phyloP scores from a whole-genome alignment of 805 yeast genomes.

The Groenewaldozyma salmanticensis region DNA sequence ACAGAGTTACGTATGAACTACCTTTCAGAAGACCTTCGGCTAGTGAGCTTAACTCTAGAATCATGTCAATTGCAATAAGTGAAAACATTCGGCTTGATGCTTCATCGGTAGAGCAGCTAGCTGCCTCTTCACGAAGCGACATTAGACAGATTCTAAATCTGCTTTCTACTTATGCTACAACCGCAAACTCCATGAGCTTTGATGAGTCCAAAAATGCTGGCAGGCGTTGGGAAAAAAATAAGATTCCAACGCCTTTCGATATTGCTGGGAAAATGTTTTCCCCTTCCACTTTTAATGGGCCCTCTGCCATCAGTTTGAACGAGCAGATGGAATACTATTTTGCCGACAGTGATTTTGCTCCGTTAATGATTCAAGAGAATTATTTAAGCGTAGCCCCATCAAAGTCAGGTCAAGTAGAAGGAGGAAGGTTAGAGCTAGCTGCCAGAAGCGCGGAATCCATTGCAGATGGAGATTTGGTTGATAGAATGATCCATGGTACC shows the following conservation, averaged over 20 bases:
- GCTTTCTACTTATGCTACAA: conserved; percentile 72
- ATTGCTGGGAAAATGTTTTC: conserved; percentile 60
- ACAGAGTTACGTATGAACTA: conserved; percentile 65
- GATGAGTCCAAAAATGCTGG: conserved; percentile 55
- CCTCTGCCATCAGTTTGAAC: conserved; percentile 47
- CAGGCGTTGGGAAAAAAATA: conserved; percentile 77
- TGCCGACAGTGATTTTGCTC: conserved; percentile 90
- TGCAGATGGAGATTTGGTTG: conserved; percentile 76
- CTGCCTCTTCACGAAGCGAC: conserved; percentile 78
- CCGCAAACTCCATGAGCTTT: conserved; percentile 53
- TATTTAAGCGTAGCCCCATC: conserved; percentile 55
- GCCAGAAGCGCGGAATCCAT: conserved; percentile 80
- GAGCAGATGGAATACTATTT: conserved; percentile 85
- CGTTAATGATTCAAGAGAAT: conserved; percentile 94
- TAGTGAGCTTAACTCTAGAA: conserved; percentile 65
- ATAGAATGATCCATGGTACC: conserved; percentile 71
- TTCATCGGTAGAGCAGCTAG: conserved; percentile 70
- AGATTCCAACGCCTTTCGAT: conserved; percentile 88
- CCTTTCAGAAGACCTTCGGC: conserved; percentile 87
- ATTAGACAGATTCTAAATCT: conserved; percentile 89
- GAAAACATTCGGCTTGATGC: conserved; percentile 79
- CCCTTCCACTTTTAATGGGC: conserved; percentile 48
- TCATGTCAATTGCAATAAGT: conserved; percentile 82
- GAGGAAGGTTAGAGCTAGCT: conserved; percentile 46
- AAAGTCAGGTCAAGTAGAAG: conserved; percentile 24